phyloP scores from a whole-genome alignment of 164 flowering plant species.

The grape (Vitis vinifera) region DNA sequence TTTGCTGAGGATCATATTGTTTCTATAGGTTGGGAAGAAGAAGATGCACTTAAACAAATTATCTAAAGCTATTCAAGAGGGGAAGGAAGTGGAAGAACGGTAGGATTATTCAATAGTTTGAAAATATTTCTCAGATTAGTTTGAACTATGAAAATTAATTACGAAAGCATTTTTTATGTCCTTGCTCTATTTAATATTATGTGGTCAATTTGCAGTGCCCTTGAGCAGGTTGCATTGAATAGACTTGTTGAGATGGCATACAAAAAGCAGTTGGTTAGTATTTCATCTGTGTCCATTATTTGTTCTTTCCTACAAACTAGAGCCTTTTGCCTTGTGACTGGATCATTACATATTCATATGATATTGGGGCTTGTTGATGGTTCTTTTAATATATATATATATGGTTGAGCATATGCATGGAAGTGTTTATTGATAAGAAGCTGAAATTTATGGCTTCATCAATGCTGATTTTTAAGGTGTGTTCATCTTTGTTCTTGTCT shows the following conservation, averaged over 20 bases:
- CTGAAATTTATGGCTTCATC: no score
- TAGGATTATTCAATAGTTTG: constrained; percentile 17
- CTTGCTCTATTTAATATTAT: not conserved
- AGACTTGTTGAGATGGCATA: constrained; percentile 75
- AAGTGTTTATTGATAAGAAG: not conserved
- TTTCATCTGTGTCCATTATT: not conserved
- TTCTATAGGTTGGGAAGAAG: constrained; percentile 52
- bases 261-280: constrained; percentile 65
- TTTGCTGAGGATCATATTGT: not conserved
- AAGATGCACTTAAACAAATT: constrained; percentile 44
- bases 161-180: not conserved
- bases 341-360: not conserved
- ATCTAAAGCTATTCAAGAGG: constrained; percentile 39
- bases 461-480: no score
- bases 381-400: not conserved
- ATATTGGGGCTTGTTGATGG: not conserved
- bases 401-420: not conserved
- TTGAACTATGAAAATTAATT: not conserved
- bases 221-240: constrained; percentile 76
- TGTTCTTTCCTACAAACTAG: not conserved
- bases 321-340: not conserved
- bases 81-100: constrained; percentile 44
- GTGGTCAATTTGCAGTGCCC: constrained; percentile 48
- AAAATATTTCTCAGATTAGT: not conserved
- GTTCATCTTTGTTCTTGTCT: no score